Evolutionary conservation across 2,329 filamentous ascomycete species (phyloP), one percentile per base, ranked within the genome.

Genomic region (Westerdykella ornata): DNA sequence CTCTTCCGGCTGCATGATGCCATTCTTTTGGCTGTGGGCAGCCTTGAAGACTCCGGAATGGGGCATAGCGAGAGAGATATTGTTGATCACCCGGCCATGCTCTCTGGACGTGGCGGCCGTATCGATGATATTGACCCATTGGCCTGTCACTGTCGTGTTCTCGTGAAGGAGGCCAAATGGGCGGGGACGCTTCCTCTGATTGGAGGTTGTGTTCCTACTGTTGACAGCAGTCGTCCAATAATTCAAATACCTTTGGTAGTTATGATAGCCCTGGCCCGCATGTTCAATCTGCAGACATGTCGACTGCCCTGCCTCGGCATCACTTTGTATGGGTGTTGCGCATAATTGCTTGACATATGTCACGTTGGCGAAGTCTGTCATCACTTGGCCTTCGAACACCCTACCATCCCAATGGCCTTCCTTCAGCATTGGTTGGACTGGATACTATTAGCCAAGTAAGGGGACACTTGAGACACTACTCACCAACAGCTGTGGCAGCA

Each of bases 21-120:
- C 60, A 53, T 90, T 90, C 7, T 66, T 59, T 0, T 71, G 64
- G 49, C 82, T 70, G 7, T 70, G 75, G 0, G 82, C 80, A 1
- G 85, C 85, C 11, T 70, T 64, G 26, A 84, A 79, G 0, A 92
- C 73, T 0, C 82, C 79, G 0, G 80, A 72, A 52, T 92, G 86
- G 0, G 86, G 86, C 75, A 89, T 82, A 0, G 84, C 84, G 49
- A 89, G 72, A 0, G 82, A 85, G 18, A 88, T 78, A 48, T 89
- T 88, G 58, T 88, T 85, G 53, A 90, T 69, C 29, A 84, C 72
- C 18, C 84, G 72, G 0, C 69, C 65, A 39, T 77, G 60, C 9
- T 70, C 57, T 4, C 70, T 57, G 3, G 73, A 82, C 0, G 71
- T 66, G 3, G 67, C 60, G 0, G 71, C 70, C 14, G 80, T 73